Base-by-base conservation (phyloP, 1,284 basidiomycete species). In the Ustilago tritici region DNA sequence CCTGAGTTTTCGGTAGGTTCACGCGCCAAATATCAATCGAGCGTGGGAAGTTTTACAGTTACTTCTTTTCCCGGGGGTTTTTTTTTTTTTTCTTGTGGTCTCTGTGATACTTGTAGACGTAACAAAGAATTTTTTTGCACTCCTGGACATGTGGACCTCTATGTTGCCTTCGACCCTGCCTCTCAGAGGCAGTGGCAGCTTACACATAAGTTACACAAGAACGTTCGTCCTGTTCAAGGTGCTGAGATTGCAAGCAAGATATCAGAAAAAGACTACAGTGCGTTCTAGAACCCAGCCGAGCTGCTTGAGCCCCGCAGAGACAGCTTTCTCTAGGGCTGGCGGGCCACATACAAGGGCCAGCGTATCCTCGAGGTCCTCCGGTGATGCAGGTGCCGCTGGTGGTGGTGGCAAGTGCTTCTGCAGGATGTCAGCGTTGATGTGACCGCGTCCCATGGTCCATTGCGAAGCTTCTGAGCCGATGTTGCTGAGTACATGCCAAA, bases 301-400 rank as follows among this genome's bases (percentile, higher is more conserved):
- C 54, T 72, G 50, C 61, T 66, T 58, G 46, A 84, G 73, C 34
- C 61, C 68, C 6, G 64, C 55, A 2, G 64, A 56, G 31, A 84
- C 82, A 1, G 73, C 69, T 56, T 76, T 70, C 53, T 84, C 83
- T 85, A 89, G 87, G 1, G 87, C 84, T 28, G 88, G 88, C 0
- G 91, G 91, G 3, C 90, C 90, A 71, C 91, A 91, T 19, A 89
- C 87, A 35, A 91, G 85, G 4, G 89, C 82, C 50, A 91, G 72
- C 0, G 86, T 87, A 38, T 82, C 82, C 53, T 82, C 76, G 17
- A 76, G 70, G 23, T 78, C 69, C 6, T 73, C 74, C 11, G 19
- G 31, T n/a, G 49, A 41, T n/a, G 56, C 31, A 2, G 63, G 43
- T 32, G 34, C 49, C 7, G 67, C 19, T 3, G 82, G 80, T n/a